Percentiles rank a stretch among this genome's conserved stretches.
These are phyloP conservation scores for Suillus bovinus DNA, from an alignment of 768 basidiomycete species.

Conservation along the genomic window DNA sequence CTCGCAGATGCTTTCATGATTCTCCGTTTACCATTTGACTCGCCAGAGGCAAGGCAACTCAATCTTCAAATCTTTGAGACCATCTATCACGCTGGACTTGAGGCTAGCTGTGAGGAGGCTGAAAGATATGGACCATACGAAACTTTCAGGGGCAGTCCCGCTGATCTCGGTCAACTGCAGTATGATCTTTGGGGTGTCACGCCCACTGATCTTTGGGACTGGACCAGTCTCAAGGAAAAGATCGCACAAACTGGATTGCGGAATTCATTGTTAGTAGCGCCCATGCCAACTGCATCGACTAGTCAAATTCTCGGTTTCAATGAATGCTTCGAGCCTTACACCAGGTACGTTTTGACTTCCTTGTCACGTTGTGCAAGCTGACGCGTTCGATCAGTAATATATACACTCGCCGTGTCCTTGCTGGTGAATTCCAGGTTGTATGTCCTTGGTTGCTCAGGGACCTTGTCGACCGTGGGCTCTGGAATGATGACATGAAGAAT, in stretches of 20 bases:
- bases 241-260: slow-evolving; percentile 79
- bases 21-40: slow-evolving; percentile 94
- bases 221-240: slow-evolving; percentile 83
- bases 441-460: slow-evolving; percentile 99
- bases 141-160: slow-evolving; percentile 91
- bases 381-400: slow-evolving; percentile 70
- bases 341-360: slow-evolving; percentile 55
- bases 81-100: slow-evolving; percentile 93
- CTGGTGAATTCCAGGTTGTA: slow-evolving; percentile 99
- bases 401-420: slow-evolving; percentile 98
- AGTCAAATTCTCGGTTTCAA: slow-evolving; percentile 98
- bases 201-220: slow-evolving; percentile 92
- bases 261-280: slow-evolving; percentile 88
- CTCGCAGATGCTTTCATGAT: slow-evolving; percentile 99
- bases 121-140: slow-evolving; percentile 79
- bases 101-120: slow-evolving; percentile 89
- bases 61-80: slow-evolving; percentile 99
- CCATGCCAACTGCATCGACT: slow-evolving; percentile 99
- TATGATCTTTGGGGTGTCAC: slow-evolving; percentile 95
- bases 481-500: slow-evolving; percentile 99
- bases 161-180: slow-evolving; percentile 83
- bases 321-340: slow-evolving; percentile 99
- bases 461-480: slow-evolving; percentile 90
- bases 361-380: slow-evolving; percentile 5
- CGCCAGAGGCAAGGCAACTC: slow-evolving; percentile 78